Evolutionary conservation across 176 grass and related monocot species (phyloP), one percentile per base, ranked within the genome.

Genomic region (Coix lacrymajobi): DNA sequence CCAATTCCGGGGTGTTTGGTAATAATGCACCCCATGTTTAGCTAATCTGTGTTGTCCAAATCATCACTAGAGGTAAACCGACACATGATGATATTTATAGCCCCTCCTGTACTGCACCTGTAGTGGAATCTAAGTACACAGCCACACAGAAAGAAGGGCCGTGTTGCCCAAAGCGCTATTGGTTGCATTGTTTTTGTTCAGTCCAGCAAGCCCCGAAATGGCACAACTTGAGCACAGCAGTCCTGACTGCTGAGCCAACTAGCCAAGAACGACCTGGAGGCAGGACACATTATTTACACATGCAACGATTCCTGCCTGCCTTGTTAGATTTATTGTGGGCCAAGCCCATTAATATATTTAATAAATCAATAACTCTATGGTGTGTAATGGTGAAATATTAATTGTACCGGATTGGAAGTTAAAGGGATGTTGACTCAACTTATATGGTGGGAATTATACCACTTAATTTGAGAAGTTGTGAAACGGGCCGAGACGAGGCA

Each of bases 111-210:
- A 34, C 33, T 4, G 29, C 68, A 14, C 26, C 20, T 89, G 78
- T 77, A 85, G 88, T 38, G 73, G 88, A 90, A 86, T 86, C 88
- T 65, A 32, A 37, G 25, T 30, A 78, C 83, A 61, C 19, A 58
- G 12, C 37, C 12, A 7, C 64, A 61, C 56, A 26, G 10, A 8
- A 28, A 58, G 24, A 62, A 28, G 19, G 14, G 14, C 32, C 26
- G 6, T 62, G 36, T 25, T 25, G 19, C 22, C 5, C 16, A 76
- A 49, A 56, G 46, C 33, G 46, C 33, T 26, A 62, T 5, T 9
- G 44, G 5, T 14, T 5, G 4, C 40, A 8, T 20, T 14, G 22
- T 62, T 51, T 46, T 34, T 9, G 7, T 31, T 9, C 15, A 29
- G 20, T 5, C 66, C 20, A 38, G n/a, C n/a, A n/a, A n/a, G 31